Evolutionary conservation across 208 protist species (phyloP), one percentile per base, ranked within the genome.

Genomic region (Trypanosomatidae sp.): DNA sequence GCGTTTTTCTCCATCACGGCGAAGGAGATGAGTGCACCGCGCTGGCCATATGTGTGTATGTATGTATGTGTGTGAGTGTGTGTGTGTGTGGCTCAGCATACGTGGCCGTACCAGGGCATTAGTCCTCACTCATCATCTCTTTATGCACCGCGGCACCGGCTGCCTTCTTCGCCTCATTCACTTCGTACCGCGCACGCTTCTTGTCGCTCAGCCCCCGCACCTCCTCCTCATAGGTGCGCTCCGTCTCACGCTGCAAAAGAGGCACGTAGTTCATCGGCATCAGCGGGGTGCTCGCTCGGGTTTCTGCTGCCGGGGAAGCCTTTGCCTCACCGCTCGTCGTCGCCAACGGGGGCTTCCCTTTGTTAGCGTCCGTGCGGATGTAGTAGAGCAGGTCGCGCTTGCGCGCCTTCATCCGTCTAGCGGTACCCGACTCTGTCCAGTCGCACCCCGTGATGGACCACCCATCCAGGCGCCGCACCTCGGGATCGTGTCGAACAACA

Each of bases 211-310:
- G 76, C 47, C 78, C 76, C 10, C 70, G 33, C 50, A 97, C 86
- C 67, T 91, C 74, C 73, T 93, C 81, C n/a, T 79, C 85, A 53
- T 92, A 97, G n/a, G 90, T 95, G 0, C 86, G 81, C 80, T 97
- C 90, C 22, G 76, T 86, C 64, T 90, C 83, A 30, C 92, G 82
- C n/a, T 93, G 77, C 46, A 94, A 73, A 52, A 97, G 80, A 55
- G 85, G 83, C 7, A 93, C 86, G 64, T 97, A 95, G 22, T 22
- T 46, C 67, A 30, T 39, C 13, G 58, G 28, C 19, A 49, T 12
- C 50, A 33, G 46, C 8, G 47, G 15, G 10, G 33, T 2, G 66
- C 22, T 46, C 1, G 47, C 28, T 7, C 22, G 6, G 22, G 47
- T 36, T 3, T 9, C 30, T 19, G 19, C 41, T 4, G 46, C 10